Base-by-base conservation (phyloP, 2,329 filamentous ascomycete genomes). In the Talaromyces sp. region DNA sequence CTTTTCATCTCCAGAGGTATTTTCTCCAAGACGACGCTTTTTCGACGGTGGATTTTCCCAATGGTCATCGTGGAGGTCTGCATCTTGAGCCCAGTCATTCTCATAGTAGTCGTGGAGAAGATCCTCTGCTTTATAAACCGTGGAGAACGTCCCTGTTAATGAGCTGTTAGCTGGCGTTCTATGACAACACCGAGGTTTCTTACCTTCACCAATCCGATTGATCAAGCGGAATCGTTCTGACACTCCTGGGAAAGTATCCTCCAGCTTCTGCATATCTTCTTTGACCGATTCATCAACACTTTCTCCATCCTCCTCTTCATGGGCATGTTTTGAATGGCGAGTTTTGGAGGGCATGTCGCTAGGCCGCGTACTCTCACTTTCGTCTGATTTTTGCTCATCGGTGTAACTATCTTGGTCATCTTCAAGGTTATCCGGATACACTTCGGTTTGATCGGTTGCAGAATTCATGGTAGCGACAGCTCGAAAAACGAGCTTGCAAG, bases 71-170 rank as follows among this genome's bases (percentile, higher is more conserved):
- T 86, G 82, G 48, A 87, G 85, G 65, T 83, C 74, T 64, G 84
- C 82, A 61, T 84, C 82, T 43, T 89, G 74, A 70, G 97, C 92
- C 92, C 93, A 97, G 65, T 88, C 84, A 71, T 97, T 97, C 64
- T 89, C 80, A 75, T 91, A 95, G 61, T 83, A 80, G 65, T 94
- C 85, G 73, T 97, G 96, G 59, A 88, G 82, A 27, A 97, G 78
- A 72, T 99, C 94, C 75, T 97, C 92, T 21, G 95, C 94, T 75
- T 99, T 99, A 82, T 99, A 99, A 12, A 99, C 94, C 1, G 94
- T 97, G 0, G 94, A 97, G 73, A 99, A 99, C 1, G 94, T 99
- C 61, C 94, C 92, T 96, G 65, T 9, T 38, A n/a, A 56, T 48
- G 52, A 21, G 24, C 35, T 61, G 48, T 54, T 9, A 61, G 31